phyloP scores from a whole-genome alignment of 2,329 filamentous ascomycete species.

The Xylariales sp. region DNA sequence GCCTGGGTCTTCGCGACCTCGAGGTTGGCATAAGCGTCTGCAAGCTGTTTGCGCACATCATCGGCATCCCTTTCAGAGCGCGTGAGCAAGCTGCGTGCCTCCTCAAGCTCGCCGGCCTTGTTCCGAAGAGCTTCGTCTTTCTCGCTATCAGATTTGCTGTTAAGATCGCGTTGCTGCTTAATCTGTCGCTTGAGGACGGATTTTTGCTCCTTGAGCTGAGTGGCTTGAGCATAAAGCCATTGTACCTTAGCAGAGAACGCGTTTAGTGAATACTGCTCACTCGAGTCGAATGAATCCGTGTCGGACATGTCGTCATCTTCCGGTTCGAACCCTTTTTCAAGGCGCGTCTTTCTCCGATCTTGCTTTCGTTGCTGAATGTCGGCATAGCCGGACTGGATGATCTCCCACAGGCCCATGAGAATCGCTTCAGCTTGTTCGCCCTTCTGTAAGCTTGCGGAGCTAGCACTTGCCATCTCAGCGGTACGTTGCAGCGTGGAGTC shows the following conservation, averaged over 20 bases:
- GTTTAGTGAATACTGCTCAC: conserved; percentile 64
- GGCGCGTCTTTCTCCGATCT: conserved; percentile 46
- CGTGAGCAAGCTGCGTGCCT: conserved; percentile 22
- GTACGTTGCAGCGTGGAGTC: conserved; percentile 37
- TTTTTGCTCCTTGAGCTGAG: conserved; percentile 79
- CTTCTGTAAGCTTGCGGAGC: conserved; percentile 31
- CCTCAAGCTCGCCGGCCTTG: conserved; percentile 53
- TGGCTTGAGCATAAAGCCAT: conserved; percentile 72
- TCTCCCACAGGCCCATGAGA: conserved; percentile 53
- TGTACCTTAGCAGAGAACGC: conserved; percentile 78
- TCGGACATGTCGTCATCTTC: conserved; percentile 60
- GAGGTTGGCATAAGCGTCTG: conserved; percentile 42
- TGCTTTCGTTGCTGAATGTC: conserved; percentile 50
- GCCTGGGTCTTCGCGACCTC: conserved; percentile 31
- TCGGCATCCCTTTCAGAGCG: conserved; percentile 28
- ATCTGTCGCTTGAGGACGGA: conserved; percentile 86
- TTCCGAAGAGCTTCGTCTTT: conserved; percentile 61
- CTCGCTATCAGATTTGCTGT: conserved; percentile 76
- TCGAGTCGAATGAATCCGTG: conserved; percentile 53
- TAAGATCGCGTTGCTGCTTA: conserved; percentile 90
- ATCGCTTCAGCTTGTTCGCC: conserved; percentile 53
- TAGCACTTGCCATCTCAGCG: conserved; percentile 23
- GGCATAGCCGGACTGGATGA: conserved; percentile 50
- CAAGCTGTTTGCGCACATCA: conserved; percentile 44
- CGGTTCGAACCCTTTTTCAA: conserved; percentile 52